These are phyloP conservation scores for Polychaeton citri DNA, from an alignment of 2,329 filamentous ascomycete genomes.

Conservation along the genomic window DNA sequence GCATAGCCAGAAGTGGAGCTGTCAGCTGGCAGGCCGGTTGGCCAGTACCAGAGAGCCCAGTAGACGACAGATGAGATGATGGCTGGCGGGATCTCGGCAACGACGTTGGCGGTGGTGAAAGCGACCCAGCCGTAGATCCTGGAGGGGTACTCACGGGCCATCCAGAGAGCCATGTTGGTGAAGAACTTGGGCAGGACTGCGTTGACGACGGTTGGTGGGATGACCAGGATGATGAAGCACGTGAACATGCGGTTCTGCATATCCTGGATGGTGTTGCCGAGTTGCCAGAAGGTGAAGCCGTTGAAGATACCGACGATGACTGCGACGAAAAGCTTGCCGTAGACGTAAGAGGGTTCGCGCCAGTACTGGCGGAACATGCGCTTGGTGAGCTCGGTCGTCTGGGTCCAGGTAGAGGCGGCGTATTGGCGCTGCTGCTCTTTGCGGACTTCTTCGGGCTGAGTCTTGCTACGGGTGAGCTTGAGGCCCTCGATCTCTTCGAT, in stretches of 20 bases:
- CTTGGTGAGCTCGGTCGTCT: conserved; percentile 54
- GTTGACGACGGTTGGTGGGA: conserved; percentile 61
- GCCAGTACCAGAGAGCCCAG: conserved; percentile 65
- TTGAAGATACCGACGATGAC: conserved; percentile 65
- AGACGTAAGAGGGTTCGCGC: conserved; percentile 64
- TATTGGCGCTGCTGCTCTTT: conserved; percentile 35
- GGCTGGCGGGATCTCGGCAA: conserved; percentile 59
- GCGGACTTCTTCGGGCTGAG: conserved; percentile 20
- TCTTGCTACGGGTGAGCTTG: conserved; percentile 41
- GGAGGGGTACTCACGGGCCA: conserved; percentile 58
- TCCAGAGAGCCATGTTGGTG: conserved; percentile 58
- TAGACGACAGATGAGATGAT: conserved; percentile 54
- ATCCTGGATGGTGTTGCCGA: conserved; percentile 51
- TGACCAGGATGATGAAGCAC: conserved; percentile 41
- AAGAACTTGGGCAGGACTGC: conserved; percentile 67
- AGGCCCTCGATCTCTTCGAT: conserved; percentile 54
- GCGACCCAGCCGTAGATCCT: conserved; percentile 68
- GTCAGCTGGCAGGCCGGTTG: conserved; percentile 50
- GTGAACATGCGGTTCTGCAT: conserved; percentile 73
- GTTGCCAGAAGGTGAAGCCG: conserved; percentile 63
- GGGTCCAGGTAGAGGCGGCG: conserved; percentile 49
- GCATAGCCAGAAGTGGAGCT: conserved; percentile 57
- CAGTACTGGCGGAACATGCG: conserved; percentile 54
- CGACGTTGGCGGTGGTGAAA: conserved; percentile 59
- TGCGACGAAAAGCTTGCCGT: conserved; percentile 60